Conservation (phyloP, 208 protist species). For the Phytomonas sp. region DNA sequence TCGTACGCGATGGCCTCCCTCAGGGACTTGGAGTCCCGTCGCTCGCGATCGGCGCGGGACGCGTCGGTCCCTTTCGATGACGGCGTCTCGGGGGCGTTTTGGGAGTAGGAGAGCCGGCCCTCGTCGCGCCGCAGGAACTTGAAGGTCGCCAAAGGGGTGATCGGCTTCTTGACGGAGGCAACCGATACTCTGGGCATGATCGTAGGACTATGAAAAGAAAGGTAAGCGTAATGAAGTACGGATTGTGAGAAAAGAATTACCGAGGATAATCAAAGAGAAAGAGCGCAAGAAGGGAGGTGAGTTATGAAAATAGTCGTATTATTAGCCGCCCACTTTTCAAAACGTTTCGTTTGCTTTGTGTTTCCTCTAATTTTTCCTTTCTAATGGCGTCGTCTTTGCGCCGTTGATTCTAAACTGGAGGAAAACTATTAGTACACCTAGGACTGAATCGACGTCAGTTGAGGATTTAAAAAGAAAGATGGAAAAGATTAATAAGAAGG, state of each 20-base stretch:
- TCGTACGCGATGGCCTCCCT: constrained; percentile 78
- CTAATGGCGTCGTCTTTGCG: neutral
- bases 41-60: constrained; percentile 23
- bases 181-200: constrained; percentile 56
- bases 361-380: neutral
- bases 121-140: constrained; percentile 81
- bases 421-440: constrained; percentile 3
- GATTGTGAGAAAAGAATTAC: constrained; percentile 9
- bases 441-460: neutral
- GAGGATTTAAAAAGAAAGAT: neutral
- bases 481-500: constrained; percentile 4
- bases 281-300: neutral
- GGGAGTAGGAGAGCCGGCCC: constrained; percentile 67
- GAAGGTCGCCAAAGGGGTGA: constrained; percentile 59
- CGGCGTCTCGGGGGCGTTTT: constrained; percentile 1
- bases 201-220: constrained; percentile 1
- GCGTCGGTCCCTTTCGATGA: constrained; percentile 15
- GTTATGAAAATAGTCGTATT: neutral
- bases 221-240: constrained; percentile 10
- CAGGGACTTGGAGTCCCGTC: constrained; percentile 57
- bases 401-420: neutral
- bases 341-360: neutral
- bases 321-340: neutral
- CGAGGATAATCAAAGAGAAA: constrained; percentile 1
- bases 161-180: constrained; percentile 44